Percentiles rank a stretch among this genome's conserved stretches.
Conservation (phyloP, 805 yeast species). For the Cyberlindnera veronae region DNA sequence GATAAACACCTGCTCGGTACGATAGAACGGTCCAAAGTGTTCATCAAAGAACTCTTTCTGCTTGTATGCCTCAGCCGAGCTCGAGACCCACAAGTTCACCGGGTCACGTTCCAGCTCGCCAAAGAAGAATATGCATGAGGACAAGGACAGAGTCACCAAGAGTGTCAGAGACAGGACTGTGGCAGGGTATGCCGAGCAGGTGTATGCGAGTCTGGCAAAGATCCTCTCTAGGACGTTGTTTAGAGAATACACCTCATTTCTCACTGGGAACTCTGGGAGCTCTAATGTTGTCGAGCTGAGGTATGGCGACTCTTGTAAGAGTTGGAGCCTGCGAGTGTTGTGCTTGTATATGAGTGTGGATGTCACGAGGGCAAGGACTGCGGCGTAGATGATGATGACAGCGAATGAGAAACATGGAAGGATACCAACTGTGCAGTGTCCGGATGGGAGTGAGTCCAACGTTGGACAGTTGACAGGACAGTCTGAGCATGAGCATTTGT, state of each 20-base stretch:
- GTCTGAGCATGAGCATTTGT: constrained; percentile 87
- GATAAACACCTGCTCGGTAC: constrained; percentile 80
- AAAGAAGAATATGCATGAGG: constrained; percentile 49
- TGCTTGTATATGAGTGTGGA: constrained; percentile 24
- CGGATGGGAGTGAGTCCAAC: constrained; percentile 44
- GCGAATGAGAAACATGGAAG: constrained; percentile 73
- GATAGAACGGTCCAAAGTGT: constrained; percentile 87
- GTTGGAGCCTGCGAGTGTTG: constrained; percentile 27
- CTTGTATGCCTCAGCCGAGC: constrained; percentile 61
- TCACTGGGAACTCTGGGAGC: constrained; percentile 16
- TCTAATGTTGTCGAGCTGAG: constrained; percentile 25
- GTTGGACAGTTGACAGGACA: constrained; percentile 79
- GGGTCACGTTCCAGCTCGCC: constrained; percentile 74
- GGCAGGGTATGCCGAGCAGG: constrained; percentile 62
- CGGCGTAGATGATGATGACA: constrained; percentile 49
- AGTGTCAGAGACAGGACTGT: constrained; percentile 43
- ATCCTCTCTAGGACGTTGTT: constrained; percentile 44
- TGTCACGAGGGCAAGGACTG: constrained; percentile 25
- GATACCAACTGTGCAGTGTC: constrained; percentile 51
- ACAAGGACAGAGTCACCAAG: constrained; percentile 40
- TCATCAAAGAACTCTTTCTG: constrained; percentile 71
- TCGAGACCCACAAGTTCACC: constrained; percentile 85
- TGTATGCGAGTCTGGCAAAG: constrained; percentile 50
- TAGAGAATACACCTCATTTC: constrained; percentile 40
- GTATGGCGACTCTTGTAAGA: constrained; percentile 43